Conservation (phyloP, 2,329 filamentous ascomycete species). For the Aspergillus phoenicis region DNA sequence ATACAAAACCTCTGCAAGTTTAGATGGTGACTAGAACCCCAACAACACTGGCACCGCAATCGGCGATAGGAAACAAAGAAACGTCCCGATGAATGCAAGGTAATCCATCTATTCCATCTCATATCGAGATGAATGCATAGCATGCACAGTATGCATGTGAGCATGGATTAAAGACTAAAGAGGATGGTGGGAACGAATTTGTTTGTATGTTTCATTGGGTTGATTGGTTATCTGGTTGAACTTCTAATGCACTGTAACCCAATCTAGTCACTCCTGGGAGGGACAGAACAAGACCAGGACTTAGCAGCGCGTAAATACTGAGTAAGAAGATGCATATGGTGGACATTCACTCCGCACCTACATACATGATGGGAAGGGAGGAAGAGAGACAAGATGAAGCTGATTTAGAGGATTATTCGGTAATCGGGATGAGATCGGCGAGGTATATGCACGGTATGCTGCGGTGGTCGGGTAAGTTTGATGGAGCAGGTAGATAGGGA, state of each 20-base stretch:
- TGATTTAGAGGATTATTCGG: not conserved
- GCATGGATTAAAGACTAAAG: not conserved
- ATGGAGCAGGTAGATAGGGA: not conserved
- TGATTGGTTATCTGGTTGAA: not conserved
- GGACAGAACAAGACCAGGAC: not conserved
- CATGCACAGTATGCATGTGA: not conserved
- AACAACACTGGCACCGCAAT: no score
- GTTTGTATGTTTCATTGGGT: not conserved
- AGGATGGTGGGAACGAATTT: not conserved
- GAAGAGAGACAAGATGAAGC: not conserved
- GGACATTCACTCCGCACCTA: not conserved
- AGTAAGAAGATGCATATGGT: not conserved
- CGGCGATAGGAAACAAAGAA: not conserved
- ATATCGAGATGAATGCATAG: no score
- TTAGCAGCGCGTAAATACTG: not conserved
- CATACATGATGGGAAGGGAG: not conserved
- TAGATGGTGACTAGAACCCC: not conserved
- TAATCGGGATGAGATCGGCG: not conserved
- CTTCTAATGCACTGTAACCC: not conserved
- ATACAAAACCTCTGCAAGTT: not conserved
- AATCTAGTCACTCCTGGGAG: no score
- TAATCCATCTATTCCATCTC: not conserved
- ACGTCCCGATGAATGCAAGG: slow-evolving; percentile 23
- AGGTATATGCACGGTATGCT: not conserved
- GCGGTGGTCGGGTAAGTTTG: not conserved